phyloP scores from a whole-genome alignment of 129 eudicot species.

The Artemisia annua region DNA sequence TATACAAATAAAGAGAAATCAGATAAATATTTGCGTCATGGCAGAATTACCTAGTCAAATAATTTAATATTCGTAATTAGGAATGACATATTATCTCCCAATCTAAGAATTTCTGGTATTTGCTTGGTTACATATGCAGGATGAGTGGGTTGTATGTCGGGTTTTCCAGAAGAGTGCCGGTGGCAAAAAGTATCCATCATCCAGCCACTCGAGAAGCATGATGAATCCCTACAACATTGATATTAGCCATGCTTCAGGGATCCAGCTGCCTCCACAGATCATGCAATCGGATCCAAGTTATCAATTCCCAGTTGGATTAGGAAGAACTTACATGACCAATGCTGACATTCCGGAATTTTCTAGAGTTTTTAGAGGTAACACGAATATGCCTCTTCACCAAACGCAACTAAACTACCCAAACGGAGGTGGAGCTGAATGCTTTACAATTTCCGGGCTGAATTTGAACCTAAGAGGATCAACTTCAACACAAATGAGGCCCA shows the following conservation, averaged over 20 bases:
- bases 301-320: conserved; percentile 38
- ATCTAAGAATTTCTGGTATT: not conserved
- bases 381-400: conserved; percentile 28
- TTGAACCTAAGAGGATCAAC: conserved; percentile 46
- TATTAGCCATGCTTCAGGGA: conserved; percentile 25
- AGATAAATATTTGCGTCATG: not conserved
- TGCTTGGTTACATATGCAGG: conserved; percentile 38
- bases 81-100: not conserved
- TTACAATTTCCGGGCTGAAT: conserved; percentile 44
- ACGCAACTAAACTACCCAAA: conserved; percentile 32
- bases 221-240: conserved; percentile 42
- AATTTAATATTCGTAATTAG: not conserved
- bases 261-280: conserved; percentile 35
- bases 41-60: not conserved
- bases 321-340: conserved; percentile 34
- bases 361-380: conserved; percentile 32
- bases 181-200: conserved; percentile 58
- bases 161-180: conserved; percentile 76
- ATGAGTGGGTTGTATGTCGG: conserved; percentile 88
- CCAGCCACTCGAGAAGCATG: conserved; percentile 37
- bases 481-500: conserved; percentile 31
- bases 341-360: conserved; percentile 30
- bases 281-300: conserved; percentile 32
- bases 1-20: not conserved
- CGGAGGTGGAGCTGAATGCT: conserved; percentile 34